phyloP scores from a whole-genome alignment of 2,329 filamentous ascomycete species.

The Pezicula carpinea region DNA sequence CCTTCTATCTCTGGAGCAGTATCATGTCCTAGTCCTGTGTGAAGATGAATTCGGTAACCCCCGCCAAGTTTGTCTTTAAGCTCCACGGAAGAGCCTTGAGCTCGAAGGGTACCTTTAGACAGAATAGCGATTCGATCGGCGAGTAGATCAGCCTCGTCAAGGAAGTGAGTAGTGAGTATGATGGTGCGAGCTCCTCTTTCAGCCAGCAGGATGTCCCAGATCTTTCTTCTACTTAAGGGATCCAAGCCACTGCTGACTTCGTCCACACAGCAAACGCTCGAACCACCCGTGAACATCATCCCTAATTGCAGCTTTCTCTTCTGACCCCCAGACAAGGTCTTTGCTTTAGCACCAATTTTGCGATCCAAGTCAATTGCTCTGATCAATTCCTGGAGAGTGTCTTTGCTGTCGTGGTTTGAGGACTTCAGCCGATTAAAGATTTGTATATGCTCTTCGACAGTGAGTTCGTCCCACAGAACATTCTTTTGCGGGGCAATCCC shows the following conservation, averaged over 20 bases:
- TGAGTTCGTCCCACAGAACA: slow-evolving; percentile 86
- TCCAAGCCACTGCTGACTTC: slow-evolving; percentile 88
- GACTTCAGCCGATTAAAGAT: slow-evolving; percentile 84
- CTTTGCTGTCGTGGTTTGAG: slow-evolving; percentile 48
- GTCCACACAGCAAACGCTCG: slow-evolving; percentile 82
- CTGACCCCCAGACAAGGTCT: slow-evolving; percentile 83
- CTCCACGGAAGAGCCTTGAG: slow-evolving; percentile 78
- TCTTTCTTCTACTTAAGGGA: slow-evolving; percentile 78
- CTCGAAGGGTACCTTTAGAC: slow-evolving; percentile 77
- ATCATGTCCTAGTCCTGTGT: slow-evolving; percentile 48
- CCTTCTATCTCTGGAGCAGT: slow-evolving; percentile 46
- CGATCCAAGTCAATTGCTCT: slow-evolving; percentile 66
- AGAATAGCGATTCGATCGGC: slow-evolving; percentile 86
- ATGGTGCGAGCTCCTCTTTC: slow-evolving; percentile 80
- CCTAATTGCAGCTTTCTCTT: slow-evolving; percentile 89
- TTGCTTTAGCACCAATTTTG: slow-evolving; percentile 68
- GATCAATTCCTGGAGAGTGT: slow-evolving; percentile 60
- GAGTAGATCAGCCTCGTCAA: slow-evolving; percentile 87
- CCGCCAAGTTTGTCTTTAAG: slow-evolving; percentile 79
- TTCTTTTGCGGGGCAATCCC: slow-evolving; percentile 92
- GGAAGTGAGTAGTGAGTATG: slow-evolving; percentile 85
- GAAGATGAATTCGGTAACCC: slow-evolving; percentile 77
- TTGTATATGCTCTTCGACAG: slow-evolving; percentile 75
- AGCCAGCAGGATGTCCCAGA: slow-evolving; percentile 88
- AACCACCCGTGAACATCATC: slow-evolving; percentile 93